These are phyloP conservation scores for Austroboletus novae-zelandiae DNA, from an alignment of 1,284 basidiomycete genomes.

Conservation along the genomic window DNA sequence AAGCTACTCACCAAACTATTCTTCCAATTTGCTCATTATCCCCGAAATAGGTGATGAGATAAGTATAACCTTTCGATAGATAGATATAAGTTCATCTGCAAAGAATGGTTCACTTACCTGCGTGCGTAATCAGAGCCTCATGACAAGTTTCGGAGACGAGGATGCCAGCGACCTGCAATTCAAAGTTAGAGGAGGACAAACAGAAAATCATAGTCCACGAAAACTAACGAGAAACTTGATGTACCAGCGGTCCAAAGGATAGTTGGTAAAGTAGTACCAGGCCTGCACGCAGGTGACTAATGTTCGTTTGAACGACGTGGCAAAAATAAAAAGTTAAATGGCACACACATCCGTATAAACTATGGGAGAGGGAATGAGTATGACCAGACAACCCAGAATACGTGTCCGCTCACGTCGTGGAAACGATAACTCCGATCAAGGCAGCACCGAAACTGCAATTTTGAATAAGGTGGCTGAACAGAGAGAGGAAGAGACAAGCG, in stretches of 20 bases:
- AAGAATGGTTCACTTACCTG: neutral
- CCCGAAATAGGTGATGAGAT: conserved; percentile 1
- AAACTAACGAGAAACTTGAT: conserved; percentile 43
- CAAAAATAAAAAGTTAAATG: neutral
- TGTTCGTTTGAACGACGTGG: neutral
- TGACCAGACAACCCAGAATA: neutral
- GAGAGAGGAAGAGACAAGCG: neutral
- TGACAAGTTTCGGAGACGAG: neutral
- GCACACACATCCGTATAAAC: conserved; percentile 52
- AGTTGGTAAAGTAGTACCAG: conserved; percentile 53
- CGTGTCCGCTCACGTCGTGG: conserved; percentile 39
- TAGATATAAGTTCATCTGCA: neutral
- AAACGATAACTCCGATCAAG: conserved; percentile 47
- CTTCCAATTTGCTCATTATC: neutral
- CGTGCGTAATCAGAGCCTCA: neutral
- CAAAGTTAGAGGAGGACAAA: neutral
- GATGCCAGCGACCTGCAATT: neutral
- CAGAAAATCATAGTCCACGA: neutral
- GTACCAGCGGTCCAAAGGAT: conserved; percentile 49
- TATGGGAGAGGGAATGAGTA: conserved; percentile 18
- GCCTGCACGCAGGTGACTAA: conserved; percentile 59
- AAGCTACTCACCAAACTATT: conserved; percentile 44
- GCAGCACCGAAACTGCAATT: conserved; percentile 44
- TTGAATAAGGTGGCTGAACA: neutral
- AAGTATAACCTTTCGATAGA: neutral